Conservation (phyloP, 331 rosid genomes). For the Malus hybrid region DNA sequence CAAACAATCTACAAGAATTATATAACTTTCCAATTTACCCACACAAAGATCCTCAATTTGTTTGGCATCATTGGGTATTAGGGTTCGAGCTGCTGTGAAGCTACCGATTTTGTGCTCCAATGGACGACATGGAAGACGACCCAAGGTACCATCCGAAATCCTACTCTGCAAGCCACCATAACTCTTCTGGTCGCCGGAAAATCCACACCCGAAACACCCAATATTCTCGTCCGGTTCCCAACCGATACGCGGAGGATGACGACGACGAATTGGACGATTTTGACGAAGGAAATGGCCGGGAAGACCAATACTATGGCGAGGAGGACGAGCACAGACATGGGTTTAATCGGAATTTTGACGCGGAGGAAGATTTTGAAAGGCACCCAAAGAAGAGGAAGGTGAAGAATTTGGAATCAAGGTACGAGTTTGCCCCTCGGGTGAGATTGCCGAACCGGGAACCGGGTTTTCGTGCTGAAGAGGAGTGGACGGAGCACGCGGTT, state of each 20-base stretch:
- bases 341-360: neutral
- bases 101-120: neutral
- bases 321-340: neutral
- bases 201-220: conserved; percentile 31
- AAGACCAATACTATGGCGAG: conserved; percentile 7
- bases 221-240: conserved; percentile 28
- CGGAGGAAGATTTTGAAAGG: conserved; percentile 29
- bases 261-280: conserved; percentile 21
- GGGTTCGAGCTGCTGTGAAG: neutral
- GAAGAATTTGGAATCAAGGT: conserved; percentile 35
- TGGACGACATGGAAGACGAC: conserved; percentile 63
- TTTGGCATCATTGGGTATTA: neutral
- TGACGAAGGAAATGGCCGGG: conserved; percentile 17
- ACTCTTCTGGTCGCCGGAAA: conserved; percentile 36
- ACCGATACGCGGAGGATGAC: conserved; percentile 24
- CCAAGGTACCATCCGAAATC: conserved; percentile 43
- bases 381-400: conserved; percentile 55
- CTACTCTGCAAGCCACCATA: conserved; percentile 31
- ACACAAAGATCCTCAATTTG: neutral
- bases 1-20: neutral
- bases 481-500: conserved; percentile 67
- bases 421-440: conserved; percentile 51
- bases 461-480: conserved; percentile 11
- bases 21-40: neutral
- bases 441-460: conserved; percentile 26